Conservation (phyloP, 1,284 basidiomycete species). For the Ganoderma lingzhi region DNA sequence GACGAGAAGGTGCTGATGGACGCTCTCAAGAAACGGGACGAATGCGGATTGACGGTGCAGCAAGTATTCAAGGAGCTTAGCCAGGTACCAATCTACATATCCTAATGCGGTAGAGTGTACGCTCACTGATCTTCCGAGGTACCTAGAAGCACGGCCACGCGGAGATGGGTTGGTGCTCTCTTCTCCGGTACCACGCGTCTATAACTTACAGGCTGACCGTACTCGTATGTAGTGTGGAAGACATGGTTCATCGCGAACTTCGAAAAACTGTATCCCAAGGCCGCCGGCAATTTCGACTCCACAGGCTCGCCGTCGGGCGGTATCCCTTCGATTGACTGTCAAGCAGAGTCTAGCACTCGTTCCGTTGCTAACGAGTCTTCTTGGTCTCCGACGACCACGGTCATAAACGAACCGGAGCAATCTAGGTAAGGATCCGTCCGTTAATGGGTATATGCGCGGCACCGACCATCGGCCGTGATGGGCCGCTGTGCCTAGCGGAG, state of each 20-base stretch:
- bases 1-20: background rate
- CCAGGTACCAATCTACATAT: background rate
- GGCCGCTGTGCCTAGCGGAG: background rate
- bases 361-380: background rate
- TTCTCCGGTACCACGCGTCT: no score
- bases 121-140: background rate
- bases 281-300: background rate
- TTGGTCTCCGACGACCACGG: background rate
- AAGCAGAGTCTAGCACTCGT: background rate
- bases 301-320: background rate
- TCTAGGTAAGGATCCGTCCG: background rate
- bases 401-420: background rate
- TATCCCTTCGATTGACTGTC: background rate
- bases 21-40: background rate
- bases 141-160: background rate
- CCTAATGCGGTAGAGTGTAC: background rate
- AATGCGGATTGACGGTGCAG: background rate
- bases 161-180: background rate
- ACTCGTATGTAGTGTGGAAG: background rate
- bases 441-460: background rate
- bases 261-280: background rate
- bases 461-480: background rate
- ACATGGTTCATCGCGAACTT: background rate
- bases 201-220: background rate
- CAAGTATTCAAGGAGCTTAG: background rate